phyloP scores from a whole-genome alignment of 129 eudicot species.

The Centrapalus pauciflorus region DNA sequence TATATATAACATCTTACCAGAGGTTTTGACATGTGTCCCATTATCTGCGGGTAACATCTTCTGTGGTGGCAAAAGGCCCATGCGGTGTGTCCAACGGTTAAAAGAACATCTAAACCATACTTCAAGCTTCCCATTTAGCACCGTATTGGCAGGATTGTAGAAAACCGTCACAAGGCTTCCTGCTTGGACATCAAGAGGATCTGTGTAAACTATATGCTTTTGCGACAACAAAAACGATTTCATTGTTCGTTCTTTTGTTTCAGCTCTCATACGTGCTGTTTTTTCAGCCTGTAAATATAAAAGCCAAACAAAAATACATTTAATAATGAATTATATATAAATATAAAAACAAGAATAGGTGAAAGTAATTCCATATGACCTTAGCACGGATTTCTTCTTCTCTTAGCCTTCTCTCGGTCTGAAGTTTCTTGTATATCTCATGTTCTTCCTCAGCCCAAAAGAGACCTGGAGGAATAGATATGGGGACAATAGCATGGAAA shows the following conservation, averaged over 20 bases:
- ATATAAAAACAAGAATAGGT: background rate
- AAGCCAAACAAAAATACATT: background rate
- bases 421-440: slow-evolving; percentile 61
- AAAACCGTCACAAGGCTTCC: slow-evolving; percentile 61
- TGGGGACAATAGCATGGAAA: slow-evolving; percentile 83
- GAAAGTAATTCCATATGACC: slow-evolving; percentile 34
- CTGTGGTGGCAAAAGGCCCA: slow-evolving; percentile 82
- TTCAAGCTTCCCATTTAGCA: slow-evolving; percentile 79
- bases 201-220: slow-evolving; percentile 85
- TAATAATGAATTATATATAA: background rate
- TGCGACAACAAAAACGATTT: slow-evolving; percentile 77
- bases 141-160: slow-evolving; percentile 82
- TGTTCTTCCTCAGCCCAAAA: slow-evolving; percentile 89
- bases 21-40: slow-evolving; percentile 64
- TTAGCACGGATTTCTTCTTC: slow-evolving; percentile 80
- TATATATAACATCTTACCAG: slow-evolving; percentile 40
- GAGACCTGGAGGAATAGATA: slow-evolving; percentile 45
- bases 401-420: slow-evolving; percentile 64
- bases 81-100: slow-evolving; percentile 93
- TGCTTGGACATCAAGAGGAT: slow-evolving; percentile 89
- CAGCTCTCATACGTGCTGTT: slow-evolving; percentile 72
- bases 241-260: slow-evolving; percentile 74
- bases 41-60: slow-evolving; percentile 75
- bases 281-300: slow-evolving; percentile 54
- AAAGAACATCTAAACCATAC: slow-evolving; percentile 93